These are phyloP conservation scores for Lactarius psammicola DNA, from an alignment of 768 basidiomycete genomes.

Conservation along the genomic window DNA sequence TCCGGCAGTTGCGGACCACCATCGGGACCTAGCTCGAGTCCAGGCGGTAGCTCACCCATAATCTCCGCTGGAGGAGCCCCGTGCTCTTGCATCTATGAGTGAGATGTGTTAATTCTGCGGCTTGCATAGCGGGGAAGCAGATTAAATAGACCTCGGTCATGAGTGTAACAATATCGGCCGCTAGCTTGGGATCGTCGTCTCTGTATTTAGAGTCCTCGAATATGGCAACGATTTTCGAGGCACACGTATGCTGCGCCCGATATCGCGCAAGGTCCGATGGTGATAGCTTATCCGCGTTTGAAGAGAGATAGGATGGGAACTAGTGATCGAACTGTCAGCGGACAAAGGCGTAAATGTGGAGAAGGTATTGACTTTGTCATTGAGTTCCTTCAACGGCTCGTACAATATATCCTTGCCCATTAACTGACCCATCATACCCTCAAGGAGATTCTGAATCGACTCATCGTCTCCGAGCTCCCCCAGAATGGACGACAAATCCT, in stretches of 20 bases:
- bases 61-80: slow-evolving; percentile 79
- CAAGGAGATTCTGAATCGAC: slow-evolving; percentile 65
- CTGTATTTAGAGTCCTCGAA: slow-evolving; percentile 63
- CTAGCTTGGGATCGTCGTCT: slow-evolving; percentile 51
- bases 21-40: slow-evolving; percentile 54
- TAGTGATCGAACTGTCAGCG: slow-evolving; percentile 33
- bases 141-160: slow-evolving; percentile 65
- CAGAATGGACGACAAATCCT: slow-evolving; percentile 53
- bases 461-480: slow-evolving; percentile 42
- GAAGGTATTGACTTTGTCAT: slow-evolving; percentile 53
- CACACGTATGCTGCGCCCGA: slow-evolving; percentile 55
- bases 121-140: not conserved
- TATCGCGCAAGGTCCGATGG: slow-evolving; percentile 62
- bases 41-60: slow-evolving; percentile 81
- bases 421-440: slow-evolving; percentile 77
- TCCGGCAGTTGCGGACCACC: slow-evolving; percentile 51
- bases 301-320: slow-evolving; percentile 75
- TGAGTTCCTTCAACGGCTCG: slow-evolving; percentile 80
- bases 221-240: slow-evolving; percentile 55
- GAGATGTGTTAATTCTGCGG: not conserved
- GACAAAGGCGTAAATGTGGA: not conserved
- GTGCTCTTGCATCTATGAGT: slow-evolving; percentile 67
- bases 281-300: slow-evolving; percentile 53
- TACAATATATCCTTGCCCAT: slow-evolving; percentile 84
- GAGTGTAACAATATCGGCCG: slow-evolving; percentile 54